Conservation (phyloP, 306 rosid genomes). For the Casuarina glauca region DNA sequence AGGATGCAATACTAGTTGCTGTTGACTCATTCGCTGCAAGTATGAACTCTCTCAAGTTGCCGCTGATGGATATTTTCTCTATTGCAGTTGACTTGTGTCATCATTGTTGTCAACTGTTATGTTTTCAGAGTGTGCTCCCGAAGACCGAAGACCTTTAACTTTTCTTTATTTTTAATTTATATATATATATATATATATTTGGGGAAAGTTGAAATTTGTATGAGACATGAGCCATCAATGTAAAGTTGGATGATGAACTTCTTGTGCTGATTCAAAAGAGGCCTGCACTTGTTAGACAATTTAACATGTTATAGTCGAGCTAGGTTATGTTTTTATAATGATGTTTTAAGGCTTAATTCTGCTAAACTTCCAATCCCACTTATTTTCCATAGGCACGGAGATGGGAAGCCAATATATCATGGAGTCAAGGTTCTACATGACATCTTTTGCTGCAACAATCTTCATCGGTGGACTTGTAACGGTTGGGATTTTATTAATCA, state of each 20-base stretch:
- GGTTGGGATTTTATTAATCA: slow-evolving; percentile 55
- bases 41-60: not conserved
- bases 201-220: not conserved
- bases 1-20: not conserved
- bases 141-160: not conserved
- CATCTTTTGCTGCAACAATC: slow-evolving; percentile 62
- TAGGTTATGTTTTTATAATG: not conserved
- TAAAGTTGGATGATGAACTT: not conserved
- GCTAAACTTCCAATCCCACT: slow-evolving; percentile 26
- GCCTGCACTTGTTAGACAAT: not conserved
- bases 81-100: not conserved
- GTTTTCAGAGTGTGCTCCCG: not conserved
- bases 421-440: slow-evolving; percentile 81
- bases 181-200: not conserved
- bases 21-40: not conserved
- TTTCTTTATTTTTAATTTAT: too few relatives aligned
- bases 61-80: not conserved
- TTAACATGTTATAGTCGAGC: slow-evolving; percentile 12
- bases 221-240: not conserved
- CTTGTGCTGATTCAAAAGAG: not conserved
- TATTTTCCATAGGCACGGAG: slow-evolving; percentile 46
- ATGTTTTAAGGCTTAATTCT: slow-evolving; percentile 6
- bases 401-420: slow-evolving; percentile 53
- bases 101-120: not conserved
- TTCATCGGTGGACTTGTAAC: slow-evolving; percentile 59